These are phyloP conservation scores for Viola pubescens DNA, from an alignment of 441 rosid species.

Conservation along the genomic window DNA sequence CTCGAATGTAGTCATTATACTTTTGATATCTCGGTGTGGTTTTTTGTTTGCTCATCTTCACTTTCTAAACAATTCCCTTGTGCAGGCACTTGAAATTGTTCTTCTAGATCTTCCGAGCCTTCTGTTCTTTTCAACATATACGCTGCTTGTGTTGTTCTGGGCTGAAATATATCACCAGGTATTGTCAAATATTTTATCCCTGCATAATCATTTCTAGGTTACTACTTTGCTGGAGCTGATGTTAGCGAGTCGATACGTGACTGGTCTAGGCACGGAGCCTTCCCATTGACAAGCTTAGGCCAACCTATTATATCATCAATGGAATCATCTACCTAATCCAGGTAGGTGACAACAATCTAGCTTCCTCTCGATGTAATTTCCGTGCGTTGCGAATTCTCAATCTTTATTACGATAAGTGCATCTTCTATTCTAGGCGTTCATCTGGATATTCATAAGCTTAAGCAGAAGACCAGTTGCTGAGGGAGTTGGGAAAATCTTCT, in stretches of 20 bases:
- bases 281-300: constrained; percentile 46
- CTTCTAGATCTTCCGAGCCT: constrained; percentile 51
- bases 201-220: not conserved
- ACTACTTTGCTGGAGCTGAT: not conserved
- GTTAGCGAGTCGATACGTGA: not conserved
- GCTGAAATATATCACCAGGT: constrained; percentile 66
- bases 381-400: too few species aligned
- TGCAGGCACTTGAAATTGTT: constrained; percentile 39
- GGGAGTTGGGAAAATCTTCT: constrained; percentile 36
- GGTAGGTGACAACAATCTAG: constrained; percentile 23
- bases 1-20: not conserved
- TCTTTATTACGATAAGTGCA: not conserved
- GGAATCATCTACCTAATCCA: constrained; percentile 39
- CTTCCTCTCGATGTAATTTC: not conserved
- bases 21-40: not conserved
- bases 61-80: not conserved
- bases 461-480: constrained; percentile 21
- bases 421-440: constrained; percentile 29
- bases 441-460: constrained; percentile 36
- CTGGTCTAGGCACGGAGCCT: constrained; percentile 50
- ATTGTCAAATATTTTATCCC: not conserved
- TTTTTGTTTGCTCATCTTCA: not conserved
- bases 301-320: constrained; percentile 36
- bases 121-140: constrained; percentile 51
- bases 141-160: constrained; percentile 53